phyloP scores from a whole-genome alignment of 2,329 filamentous ascomycete genomes.

The Colletotrichum simmondsii region DNA sequence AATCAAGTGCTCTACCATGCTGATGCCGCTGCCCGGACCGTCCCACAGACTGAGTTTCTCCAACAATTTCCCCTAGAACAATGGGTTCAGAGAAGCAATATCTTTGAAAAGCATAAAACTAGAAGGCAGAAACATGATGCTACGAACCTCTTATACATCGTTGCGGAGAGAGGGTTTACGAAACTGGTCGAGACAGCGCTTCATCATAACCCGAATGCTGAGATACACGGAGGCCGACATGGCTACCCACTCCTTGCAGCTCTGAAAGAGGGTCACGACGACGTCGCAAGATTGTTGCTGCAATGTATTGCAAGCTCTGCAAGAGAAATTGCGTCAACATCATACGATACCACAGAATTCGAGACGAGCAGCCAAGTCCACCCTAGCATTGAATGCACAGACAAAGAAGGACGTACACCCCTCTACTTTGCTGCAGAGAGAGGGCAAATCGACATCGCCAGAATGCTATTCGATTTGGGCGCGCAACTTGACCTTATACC shows the following conservation, averaged over 20 bases:
- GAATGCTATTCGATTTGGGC: neutral
- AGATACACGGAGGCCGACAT: fast-evolving
- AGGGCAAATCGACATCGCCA: fast-evolving
- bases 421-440: neutral
- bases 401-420: neutral
- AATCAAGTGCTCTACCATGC: neutral
- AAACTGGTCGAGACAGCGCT: fast-evolving
- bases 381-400: neutral
- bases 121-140: neutral
- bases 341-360: neutral
- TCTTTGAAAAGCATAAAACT: neutral
- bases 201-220: fast-evolving
- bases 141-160: neutral
- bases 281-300: neutral
- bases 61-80: fast-evolving
- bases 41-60: neutral
- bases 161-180: fast-evolving
- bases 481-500: fast-evolving
- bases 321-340: fast-evolving
- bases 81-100: neutral
- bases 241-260: neutral
- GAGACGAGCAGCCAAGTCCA: neutral
- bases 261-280: fast-evolving
- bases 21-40: neutral
- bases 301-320: neutral